Conservation (phyloP, 768 basidiomycete species). For the Pleurotus sapidus region DNA sequence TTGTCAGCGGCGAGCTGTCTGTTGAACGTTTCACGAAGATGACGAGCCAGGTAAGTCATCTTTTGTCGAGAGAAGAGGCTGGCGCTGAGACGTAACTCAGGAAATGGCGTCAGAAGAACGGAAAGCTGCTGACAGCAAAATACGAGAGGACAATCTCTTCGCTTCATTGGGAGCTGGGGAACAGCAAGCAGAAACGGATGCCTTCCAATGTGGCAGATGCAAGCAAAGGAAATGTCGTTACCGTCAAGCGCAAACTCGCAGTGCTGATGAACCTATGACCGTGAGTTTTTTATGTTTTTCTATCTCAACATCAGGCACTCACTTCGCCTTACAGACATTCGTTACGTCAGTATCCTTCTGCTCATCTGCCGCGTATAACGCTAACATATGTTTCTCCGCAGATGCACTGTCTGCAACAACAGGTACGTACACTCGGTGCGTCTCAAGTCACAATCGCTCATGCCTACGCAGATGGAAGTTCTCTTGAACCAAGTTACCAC, state of each 20-base stretch:
- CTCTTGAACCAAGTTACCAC: conserved; percentile 20
- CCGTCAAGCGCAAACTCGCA: conserved; percentile 94
- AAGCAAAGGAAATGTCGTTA: conserved; percentile 92
- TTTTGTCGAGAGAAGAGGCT: not conserved
- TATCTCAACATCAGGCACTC: not conserved
- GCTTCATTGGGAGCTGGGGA: conserved; percentile 88
- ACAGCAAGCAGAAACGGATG: conserved; percentile 92
- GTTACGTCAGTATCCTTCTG: conserved; percentile 59
- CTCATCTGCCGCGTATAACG: not conserved
- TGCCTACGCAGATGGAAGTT: conserved; percentile 34
- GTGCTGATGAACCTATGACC: conserved; percentile 99
- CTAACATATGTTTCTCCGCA: conserved; percentile 18
- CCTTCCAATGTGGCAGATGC: conserved; percentile 96
- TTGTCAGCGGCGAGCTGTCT: conserved; percentile 79
- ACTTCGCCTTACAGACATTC: conserved; percentile 58
- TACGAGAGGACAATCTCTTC: conserved; percentile 84
- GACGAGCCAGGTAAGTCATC: conserved; percentile 66
- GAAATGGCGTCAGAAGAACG: conserved; percentile 97
- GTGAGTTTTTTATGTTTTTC: conserved; percentile 33
- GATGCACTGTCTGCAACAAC: conserved; percentile 65
- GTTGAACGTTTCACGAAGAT: conserved; percentile 73
- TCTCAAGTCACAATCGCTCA: not conserved
- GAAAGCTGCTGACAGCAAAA: conserved; percentile 77
- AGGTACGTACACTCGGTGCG: conserved; percentile 17
- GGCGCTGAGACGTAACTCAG: conserved; percentile 31